Base-by-base conservation (phyloP, 257 asterid species). In the Osmanthus fragrans region DNA sequence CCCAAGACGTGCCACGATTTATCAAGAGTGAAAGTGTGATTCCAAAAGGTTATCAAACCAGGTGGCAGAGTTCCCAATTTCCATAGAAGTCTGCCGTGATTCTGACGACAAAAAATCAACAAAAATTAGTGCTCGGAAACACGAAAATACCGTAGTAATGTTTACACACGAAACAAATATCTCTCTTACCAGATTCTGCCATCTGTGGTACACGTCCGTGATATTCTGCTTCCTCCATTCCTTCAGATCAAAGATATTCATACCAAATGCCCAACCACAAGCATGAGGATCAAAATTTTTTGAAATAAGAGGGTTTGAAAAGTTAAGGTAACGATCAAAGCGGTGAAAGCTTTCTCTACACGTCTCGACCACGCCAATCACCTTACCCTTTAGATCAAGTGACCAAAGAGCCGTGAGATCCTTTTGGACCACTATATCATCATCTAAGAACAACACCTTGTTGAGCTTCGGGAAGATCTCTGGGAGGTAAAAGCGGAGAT, bases 181-280 rank as follows among this genome's bases (percentile, higher is more conserved):
- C 45, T 45, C 56, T 13, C 83, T 75, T 83, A 89, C 93, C 90
- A 89, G 85, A 71, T 80, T 80, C 80, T 87, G 91, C 91, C 91
- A 89, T 49, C 79, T 82, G 80, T 86, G 90, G 82, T 89, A 89
- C 74, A 87, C 87, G 58, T 79, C 85, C 0, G 93, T 89, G 77
- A 89, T 81, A 75, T 87, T 86, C 71, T 85, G 85, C 77, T 81
- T 84, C 78, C 84, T 83, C 93, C 93, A 89, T 75, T 86, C 90
- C 30, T 80, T 78, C 80, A 89, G 80, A 80, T 86, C 90, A 6
- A 89, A 85, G 60, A 89, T 77, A 76, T 89, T 89, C 93, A 87
- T 85, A 15, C 93, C 93, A 76, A 84, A 89, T 0, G 91, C 93
- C 93, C 93, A 89, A 33, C 91, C 91, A 78, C 91, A 89, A 71